Percentiles rank a stretch among this genome's conserved stretches.
Evolutionary conservation across 331 rosid genomes (phyloP).

Genomic region (Pyracantha coccinea): DNA sequence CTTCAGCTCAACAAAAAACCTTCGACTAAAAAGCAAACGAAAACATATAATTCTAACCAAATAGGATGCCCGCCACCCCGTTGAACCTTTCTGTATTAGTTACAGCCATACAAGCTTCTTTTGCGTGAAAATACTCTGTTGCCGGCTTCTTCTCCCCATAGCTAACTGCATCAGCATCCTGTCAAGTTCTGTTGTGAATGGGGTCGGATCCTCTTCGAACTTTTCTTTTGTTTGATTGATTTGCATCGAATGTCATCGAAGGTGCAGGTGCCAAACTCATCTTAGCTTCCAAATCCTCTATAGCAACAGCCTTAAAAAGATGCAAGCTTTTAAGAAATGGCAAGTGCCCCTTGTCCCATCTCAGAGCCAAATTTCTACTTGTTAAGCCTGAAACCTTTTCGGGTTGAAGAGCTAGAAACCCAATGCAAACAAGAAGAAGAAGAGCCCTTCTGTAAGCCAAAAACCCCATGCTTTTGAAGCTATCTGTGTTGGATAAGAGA

Average conservation of each 20-base stretch:
- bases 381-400: conserved; percentile 35
- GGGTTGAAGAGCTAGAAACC: conserved; percentile 55
- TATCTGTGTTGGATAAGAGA: conserved; percentile 16
- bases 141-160: conserved; percentile 5
- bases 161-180: conserved; percentile 24
- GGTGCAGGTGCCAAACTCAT: conserved; percentile 60
- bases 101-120: conserved; percentile 13
- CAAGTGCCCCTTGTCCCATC: conserved; percentile 33
- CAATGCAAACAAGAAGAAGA: conserved; percentile 40
- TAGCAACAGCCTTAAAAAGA: conserved; percentile 30
- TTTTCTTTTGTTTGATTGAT: conserved; percentile 54
- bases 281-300: conserved; percentile 35
- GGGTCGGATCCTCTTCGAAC: conserved; percentile 79
- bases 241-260: conserved; percentile 46
- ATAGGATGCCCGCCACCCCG: conserved; percentile 21
- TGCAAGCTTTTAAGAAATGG: conserved; percentile 38
- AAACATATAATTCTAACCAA: conserved; percentile 34
- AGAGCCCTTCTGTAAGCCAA: conserved; percentile 30
- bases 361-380: conserved; percentile 60
- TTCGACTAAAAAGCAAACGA: conserved; percentile 14
- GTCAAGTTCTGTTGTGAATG: conserved; percentile 70
- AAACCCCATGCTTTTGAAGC: conserved; percentile 41
- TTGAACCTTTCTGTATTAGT: conserved; percentile 22
- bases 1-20: conserved; percentile 36
- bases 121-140: neutral